A percentile compares a stretch with the other conserved stretches of the same genome.
Conservation (phyloP, 2,329 filamentous ascomycete genomes). For the Monilinia polystroma region DNA sequence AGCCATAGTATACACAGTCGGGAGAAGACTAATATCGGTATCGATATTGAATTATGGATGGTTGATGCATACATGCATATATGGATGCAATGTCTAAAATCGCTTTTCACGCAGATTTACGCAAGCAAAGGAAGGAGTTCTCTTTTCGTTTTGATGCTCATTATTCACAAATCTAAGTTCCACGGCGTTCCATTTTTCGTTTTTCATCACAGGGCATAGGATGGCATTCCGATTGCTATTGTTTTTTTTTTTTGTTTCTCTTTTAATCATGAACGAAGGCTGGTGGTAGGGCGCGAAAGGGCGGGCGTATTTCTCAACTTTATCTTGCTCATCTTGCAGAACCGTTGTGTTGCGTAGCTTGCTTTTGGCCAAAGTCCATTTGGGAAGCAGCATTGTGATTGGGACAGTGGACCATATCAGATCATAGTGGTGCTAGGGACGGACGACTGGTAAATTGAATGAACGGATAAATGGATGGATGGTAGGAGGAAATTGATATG, state of each 20-base stretch:
- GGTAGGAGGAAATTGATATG: conserved; percentile 1
- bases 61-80: conserved; percentile 1
- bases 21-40: background rate
- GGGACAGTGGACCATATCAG: background rate
- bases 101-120: background rate
- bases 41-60: conserved; percentile 6
- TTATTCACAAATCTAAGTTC: conserved; percentile 4
- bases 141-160: conserved; percentile 6
- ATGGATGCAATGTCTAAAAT: conserved; percentile 5
- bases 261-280: background rate
- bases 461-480: background rate
- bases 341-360: background rate
- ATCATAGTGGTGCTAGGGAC: background rate
- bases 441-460: conserved; percentile 8
- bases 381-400: background rate
- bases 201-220: conserved; percentile 12
- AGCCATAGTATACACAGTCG: background rate
- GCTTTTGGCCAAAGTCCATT: background rate
- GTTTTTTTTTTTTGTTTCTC: background rate
- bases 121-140: background rate
- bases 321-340: conserved; percentile 2
- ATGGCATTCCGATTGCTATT: conserved; percentile 12
- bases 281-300: conserved; percentile 7
- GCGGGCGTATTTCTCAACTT: conserved; percentile 1
- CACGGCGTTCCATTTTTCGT: conserved; percentile 19